phyloP scores from a whole-genome alignment of 129 eudicot species.

The Cynara cardunculus region DNA sequence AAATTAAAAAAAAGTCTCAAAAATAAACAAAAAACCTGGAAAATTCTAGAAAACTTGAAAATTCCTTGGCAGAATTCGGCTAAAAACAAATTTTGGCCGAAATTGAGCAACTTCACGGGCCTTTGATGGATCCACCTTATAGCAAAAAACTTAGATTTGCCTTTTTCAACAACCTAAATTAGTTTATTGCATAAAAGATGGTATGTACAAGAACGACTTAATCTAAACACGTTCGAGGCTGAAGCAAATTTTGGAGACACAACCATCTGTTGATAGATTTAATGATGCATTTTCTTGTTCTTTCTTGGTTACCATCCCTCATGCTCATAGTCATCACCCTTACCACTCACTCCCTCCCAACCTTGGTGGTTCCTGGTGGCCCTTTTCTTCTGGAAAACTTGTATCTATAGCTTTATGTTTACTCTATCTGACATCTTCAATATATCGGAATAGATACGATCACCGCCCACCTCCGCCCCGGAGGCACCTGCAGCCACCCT shows the following conservation, averaged over 20 bases:
- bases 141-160: too few species aligned
- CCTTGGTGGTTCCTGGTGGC: neutral
- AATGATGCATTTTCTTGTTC: neutral
- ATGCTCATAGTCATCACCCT: neutral
- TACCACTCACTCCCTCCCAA: neutral
- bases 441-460: slow-evolving; percentile 63
- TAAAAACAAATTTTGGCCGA: too few species aligned
- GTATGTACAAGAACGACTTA: neutral
- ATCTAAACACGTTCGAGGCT: neutral
- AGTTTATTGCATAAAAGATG: neutral
- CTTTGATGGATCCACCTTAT: too few species aligned
- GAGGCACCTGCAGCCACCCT: slow-evolving; percentile 87
- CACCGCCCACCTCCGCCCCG: slow-evolving; percentile 67
- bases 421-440: slow-evolving; percentile 58
- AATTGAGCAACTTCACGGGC: too few species aligned
- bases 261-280: neutral
- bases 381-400: slow-evolving; percentile 10
- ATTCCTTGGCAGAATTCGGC: too few species aligned
- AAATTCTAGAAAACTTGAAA: too few species aligned
- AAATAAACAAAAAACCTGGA: too few species aligned
- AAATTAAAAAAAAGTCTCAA: too few species aligned
- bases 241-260: neutral
- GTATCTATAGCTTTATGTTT: slow-evolving; percentile 41
- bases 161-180: neutral
- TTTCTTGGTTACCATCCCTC: neutral